Percentiles rank a stretch among this genome's conserved stretches.
phyloP scores from a whole-genome alignment of 2,329 filamentous ascomycete genomes.

The Epicoccum nigrum region DNA sequence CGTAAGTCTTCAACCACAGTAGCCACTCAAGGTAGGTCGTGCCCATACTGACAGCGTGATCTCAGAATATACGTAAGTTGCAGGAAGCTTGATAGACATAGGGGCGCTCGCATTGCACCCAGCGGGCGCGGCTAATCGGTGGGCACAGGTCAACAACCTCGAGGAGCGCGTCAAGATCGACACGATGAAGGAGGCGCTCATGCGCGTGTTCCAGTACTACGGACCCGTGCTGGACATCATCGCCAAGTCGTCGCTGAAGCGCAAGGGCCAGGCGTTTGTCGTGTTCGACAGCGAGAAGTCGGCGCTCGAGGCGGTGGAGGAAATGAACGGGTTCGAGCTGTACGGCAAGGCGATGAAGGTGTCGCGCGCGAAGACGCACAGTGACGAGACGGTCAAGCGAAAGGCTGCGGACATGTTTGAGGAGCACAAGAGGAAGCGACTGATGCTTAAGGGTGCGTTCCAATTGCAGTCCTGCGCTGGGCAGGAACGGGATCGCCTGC shows the following conservation, averaged over 20 bases:
- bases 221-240: conserved; percentile 84
- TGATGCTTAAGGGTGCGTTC: conserved; percentile 83
- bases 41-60: conserved; percentile 4
- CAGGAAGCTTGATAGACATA: background rate
- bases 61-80: conserved; percentile 46
- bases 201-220: conserved; percentile 84
- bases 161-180: conserved; percentile 90
- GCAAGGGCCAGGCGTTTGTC: conserved; percentile 94
- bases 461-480: too few species aligned
- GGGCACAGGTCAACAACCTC: conserved; percentile 72
- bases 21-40: conserved; percentile 17
- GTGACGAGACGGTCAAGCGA: conserved; percentile 82
- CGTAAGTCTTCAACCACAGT: conserved; percentile 32
- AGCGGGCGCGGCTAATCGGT: conserved; percentile 14
- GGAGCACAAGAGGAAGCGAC: conserved; percentile 78
- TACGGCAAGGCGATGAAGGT: conserved; percentile 91
- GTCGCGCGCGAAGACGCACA: conserved; percentile 79
- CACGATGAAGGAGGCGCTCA: conserved; percentile 73
- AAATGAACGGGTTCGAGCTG: conserved; percentile 89
- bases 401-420: conserved; percentile 85
- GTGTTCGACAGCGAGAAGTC: conserved; percentile 84
- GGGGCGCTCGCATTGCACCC: conserved; percentile 27
- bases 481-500: too few species aligned
- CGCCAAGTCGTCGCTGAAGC: conserved; percentile 86
- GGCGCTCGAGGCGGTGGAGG: conserved; percentile 82